Conservation (phyloP, 345 rosid species). For the Acer saccharum region DNA sequence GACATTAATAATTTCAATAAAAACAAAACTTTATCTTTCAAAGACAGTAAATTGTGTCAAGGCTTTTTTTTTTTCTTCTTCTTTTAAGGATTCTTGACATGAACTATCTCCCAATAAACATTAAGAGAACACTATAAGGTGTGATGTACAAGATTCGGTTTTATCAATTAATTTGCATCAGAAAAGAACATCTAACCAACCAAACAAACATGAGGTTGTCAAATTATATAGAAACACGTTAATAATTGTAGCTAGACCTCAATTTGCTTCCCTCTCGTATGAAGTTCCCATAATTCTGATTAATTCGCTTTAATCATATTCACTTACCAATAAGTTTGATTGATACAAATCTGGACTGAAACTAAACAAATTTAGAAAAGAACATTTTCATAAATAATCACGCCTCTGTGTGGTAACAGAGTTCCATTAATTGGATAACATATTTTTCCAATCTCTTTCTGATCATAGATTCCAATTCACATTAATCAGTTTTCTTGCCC, state of each 20-base stretch:
- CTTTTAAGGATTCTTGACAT: too few relatives aligned
- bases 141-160: neutral
- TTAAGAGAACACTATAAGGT: neutral
- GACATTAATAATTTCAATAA: too few relatives aligned
- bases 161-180: neutral
- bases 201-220: neutral
- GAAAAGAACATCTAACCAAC: neutral
- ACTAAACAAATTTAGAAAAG: conserved; percentile 1
- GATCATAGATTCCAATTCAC: conserved; percentile 19
- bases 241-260: neutral
- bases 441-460: conserved; percentile 3
- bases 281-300: neutral
- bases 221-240: too few relatives aligned
- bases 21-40: too few relatives aligned
- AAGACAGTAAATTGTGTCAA: too few relatives aligned
- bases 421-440: conserved; percentile 15
- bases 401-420: neutral
- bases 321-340: neutral
- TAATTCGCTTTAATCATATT: neutral
- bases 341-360: neutral
- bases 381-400: neutral
- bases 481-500: neutral
- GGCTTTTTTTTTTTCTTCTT: too few relatives aligned
- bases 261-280: neutral
- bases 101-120: neutral